Base-by-base conservation (phyloP, 2,329 filamentous ascomycete species). In the Leptodontidium sp. region DNA sequence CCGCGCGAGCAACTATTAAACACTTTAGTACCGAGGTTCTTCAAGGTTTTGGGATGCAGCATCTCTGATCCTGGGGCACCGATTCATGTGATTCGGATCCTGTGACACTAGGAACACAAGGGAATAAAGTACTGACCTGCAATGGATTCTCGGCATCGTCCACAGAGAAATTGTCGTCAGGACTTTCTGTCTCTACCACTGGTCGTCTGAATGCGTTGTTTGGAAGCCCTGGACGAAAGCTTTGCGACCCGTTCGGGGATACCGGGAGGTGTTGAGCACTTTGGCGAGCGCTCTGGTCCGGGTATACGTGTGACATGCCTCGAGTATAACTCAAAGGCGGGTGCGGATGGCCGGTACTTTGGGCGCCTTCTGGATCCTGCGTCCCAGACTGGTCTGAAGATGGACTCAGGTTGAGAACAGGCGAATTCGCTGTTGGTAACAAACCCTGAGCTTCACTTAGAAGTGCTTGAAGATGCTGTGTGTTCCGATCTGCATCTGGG, bases 71-170 rank as follows among this genome's bases (percentile, higher is more conserved):
- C 21, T 21, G 21, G 21, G 21, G 21, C 21, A 21, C 21, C 21
- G 21, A 21, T 21, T 21, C 21, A 21, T 21, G 21, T 21, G 21
- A 32, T 32, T 32, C 29, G 29, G 29, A 32, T 32, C 29, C 29
- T 6, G 6, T 32, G 29, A 32, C 29, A 32, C 4, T 32, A 32
- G 29, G 29, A 3, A 32, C 3, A 32, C 29, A 32, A 32, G 29
- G 29, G 29, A 32, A 32, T 32, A 32, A 32, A 32, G 29, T 32
- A 32, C 29, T 32, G 29, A 32, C 29, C 6, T 93, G 91, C 5
- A 93, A 81, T 0, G 91, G 91, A 70, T 93, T 93, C 75, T 93
- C 91, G 3, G 91, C 91, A 77, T 92, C 91, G 73, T 93, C 90
- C 32, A 91, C 81, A 14, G 88, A 85, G 40, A 91, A 83, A 61